A percentile compares a stretch with the other conserved stretches of the same genome.
phyloP scores from a whole-genome alignment of 495 filamentous ascomycete genomes.

The Beverwykella pulmonaria region DNA sequence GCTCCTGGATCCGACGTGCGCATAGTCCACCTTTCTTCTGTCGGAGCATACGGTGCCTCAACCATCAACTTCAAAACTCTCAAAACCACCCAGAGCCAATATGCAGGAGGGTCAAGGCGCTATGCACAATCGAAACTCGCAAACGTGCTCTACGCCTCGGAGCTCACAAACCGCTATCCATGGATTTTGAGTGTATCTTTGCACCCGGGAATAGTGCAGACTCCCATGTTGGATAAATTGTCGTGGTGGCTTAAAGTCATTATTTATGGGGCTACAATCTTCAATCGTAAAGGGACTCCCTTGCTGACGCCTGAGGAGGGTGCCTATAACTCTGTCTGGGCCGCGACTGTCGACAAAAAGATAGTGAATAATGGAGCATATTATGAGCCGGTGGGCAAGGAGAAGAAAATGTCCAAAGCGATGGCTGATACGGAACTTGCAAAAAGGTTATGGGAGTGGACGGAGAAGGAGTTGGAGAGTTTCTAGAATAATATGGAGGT shows the following conservation, averaged over 20 bases:
- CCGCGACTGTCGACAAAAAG: neutral
- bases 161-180: neutral
- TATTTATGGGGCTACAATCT: neutral
- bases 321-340: neutral
- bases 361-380: neutral
- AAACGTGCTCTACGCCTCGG: neutral
- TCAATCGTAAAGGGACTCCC: neutral
- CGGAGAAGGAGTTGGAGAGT: neutral
- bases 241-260: neutral
- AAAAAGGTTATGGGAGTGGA: neutral
- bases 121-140: neutral
- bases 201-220: neutral
- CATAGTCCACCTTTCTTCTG: conserved; percentile 43
- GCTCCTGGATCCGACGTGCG: conserved; percentile 46
- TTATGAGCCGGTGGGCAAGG: neutral
- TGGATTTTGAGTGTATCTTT: neutral
- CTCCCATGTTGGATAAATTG: neutral
- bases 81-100: neutral
- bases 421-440: neutral
- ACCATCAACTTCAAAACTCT: neutral
- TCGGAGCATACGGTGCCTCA: neutral
- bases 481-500: neutral
- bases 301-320: neutral
- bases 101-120: neutral
- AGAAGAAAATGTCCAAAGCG: neutral